Percentiles rank a stretch among this genome's conserved stretches.
Evolutionary conservation across 345 rosid species (phyloP).

Genomic region (Psidium friedrichsthalianum): DNA sequence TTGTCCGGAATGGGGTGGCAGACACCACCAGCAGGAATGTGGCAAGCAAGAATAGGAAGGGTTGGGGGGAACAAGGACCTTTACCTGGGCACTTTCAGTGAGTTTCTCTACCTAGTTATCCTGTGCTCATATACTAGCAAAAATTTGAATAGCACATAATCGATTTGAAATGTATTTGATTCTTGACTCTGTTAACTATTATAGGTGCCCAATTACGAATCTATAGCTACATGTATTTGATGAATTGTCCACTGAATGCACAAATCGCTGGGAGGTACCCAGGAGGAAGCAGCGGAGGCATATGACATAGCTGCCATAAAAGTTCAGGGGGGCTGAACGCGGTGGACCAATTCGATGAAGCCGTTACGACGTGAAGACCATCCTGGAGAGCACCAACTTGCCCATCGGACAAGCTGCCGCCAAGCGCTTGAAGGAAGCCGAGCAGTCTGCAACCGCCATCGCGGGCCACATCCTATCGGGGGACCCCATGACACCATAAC

Average conservation of each 20-base stretch:
- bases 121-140: background rate
- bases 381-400: slow-evolving; percentile 66
- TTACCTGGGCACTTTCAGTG: slow-evolving; percentile 88
- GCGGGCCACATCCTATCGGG: slow-evolving; percentile 19
- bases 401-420: slow-evolving; percentile 66
- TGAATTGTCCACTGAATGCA: background rate
- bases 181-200: background rate
- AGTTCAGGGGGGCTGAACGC: slow-evolving; percentile 84
- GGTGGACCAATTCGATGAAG: slow-evolving; percentile 93
- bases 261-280: slow-evolving; percentile 39
- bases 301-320: slow-evolving; percentile 95
- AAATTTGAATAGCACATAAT: background rate
- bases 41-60: slow-evolving; percentile 99
- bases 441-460: background rate
- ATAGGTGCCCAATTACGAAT: background rate
- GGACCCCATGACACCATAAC: background rate
- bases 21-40: slow-evolving; percentile 99
- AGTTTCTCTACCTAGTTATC: background rate
- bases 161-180: background rate
- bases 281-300: slow-evolving; percentile 98
- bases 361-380: slow-evolving; percentile 73
- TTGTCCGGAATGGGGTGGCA: slow-evolving; percentile 1
- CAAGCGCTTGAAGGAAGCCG: slow-evolving; percentile 48
- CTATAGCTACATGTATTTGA: background rate
- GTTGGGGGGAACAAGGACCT: slow-evolving; percentile 98